Evolutionary conservation across 2,329 filamentous ascomycete species (phyloP), one percentile per base, ranked within the genome.

Genomic region (Clonostachys byssicola): DNA sequence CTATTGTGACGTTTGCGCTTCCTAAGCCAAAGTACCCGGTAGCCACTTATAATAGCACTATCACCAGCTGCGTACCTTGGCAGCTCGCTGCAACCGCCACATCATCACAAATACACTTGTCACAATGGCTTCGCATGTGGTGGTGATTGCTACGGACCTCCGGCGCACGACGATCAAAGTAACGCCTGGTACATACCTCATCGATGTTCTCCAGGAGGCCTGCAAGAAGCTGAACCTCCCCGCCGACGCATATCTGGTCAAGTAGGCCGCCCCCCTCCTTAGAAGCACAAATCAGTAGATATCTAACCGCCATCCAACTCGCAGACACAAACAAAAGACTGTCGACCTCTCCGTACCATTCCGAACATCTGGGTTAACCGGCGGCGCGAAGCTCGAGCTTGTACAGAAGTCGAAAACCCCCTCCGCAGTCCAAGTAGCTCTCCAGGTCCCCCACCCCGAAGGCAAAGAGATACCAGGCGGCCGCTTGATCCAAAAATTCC

Each of bases 341-440:
- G 74, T 99, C 49, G 91, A 96, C 59, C 79, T 99, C 9, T 92
- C 91, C 7, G 78, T 90, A 47, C 86, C 89, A 40, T 89, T 92
- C 63, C 85, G 92, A 43, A 82, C 92, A 30, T 87, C 91, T 6
- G 89, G 91, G 44, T 84, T 99, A 6, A 76, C 80, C 12, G 81
- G 89, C 36, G 94, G 94, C 51, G 92, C 94, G 49, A 95, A 95
- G 62, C 82, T 99, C 49, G 92, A 97, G 62, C 87, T 99, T 44
- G 86, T 96, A 18, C 85, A 89, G 61, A 85, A 87, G 49, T 94
- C 92, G 42, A 88, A 89, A 48, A 94, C 91, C 0, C 87, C 92
- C 1, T 86, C 89, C 2, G 86, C 87, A 43, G 86, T 99, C 47
- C 91, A 87, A 39, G 86, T 99, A 40, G 92, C 89, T n/a, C 73